Conservation (phyloP, 2,329 filamentous ascomycete species). For the Dryadomyces quercus-mongolicae region DNA sequence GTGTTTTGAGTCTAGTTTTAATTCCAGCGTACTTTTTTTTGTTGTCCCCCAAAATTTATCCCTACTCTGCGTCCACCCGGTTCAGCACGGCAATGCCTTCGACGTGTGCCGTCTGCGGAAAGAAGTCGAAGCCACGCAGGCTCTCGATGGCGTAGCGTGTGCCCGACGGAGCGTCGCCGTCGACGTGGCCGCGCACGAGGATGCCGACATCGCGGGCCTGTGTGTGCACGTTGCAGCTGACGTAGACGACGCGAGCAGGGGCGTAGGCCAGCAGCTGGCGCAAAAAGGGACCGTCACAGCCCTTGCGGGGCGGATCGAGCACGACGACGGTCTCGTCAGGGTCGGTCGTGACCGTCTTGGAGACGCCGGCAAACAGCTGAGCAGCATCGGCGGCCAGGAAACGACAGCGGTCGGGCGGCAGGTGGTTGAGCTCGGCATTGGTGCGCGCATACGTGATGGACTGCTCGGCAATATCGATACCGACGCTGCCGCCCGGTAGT, state of each 20-base stretch:
- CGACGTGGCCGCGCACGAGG: conserved; percentile 57
- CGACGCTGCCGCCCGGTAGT: conserved; percentile 70
- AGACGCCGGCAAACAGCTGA: conserved; percentile 66
- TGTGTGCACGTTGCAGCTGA: conserved; percentile 96
- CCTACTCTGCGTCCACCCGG: conserved; percentile 29
- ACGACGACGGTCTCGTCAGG: conserved; percentile 82
- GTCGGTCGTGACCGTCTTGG: conserved; percentile 35
- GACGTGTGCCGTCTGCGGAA: conserved; percentile 71
- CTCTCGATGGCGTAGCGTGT: conserved; percentile 76
- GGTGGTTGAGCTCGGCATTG: conserved; percentile 68
- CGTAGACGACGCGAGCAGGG: conserved; percentile 75
- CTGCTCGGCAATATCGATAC: conserved; percentile 76
- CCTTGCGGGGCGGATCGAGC: conserved; percentile 92
- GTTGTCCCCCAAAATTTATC: neutral
- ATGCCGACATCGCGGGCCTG: conserved; percentile 89
- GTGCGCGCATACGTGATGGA: conserved; percentile 67
- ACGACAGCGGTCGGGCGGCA: conserved; percentile 53
- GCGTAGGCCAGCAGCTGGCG: conserved; percentile 66
- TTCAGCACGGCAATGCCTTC: conserved; percentile 56
- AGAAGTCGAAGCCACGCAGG: conserved; percentile 89
- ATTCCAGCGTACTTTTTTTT: neutral
- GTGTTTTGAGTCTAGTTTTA: neutral
- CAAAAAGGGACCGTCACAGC: conserved; percentile 79
- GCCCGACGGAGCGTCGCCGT: conserved; percentile 19
- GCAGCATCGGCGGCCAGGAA: conserved; percentile 87